A percentile compares a stretch with the other conserved stretches of the same genome.
These are phyloP conservation scores for Cryptococcus sp. DNA, from an alignment of 1,284 basidiomycete species.

Conservation along the genomic window DNA sequence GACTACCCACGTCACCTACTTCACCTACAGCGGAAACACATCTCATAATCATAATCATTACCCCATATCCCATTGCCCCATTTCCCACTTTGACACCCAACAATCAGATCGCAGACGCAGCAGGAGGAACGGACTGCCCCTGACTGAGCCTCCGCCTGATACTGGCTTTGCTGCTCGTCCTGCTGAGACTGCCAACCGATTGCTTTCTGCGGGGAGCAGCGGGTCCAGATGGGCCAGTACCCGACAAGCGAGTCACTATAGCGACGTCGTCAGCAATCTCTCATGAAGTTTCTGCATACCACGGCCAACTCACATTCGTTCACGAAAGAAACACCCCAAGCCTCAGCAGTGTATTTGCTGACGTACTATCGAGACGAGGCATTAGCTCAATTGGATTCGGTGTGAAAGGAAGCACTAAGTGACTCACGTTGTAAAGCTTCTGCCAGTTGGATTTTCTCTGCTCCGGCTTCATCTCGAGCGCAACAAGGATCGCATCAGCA, in stretches of 20 bases:
- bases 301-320: conserved; percentile 62
- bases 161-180: conserved; percentile 28
- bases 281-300: background rate
- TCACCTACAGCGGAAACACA: too few species aligned
- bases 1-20: too few species aligned
- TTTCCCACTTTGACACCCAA: too few species aligned
- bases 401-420: conserved; percentile 24
- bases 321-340: conserved; percentile 90
- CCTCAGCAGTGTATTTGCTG: conserved; percentile 87
- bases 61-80: too few species aligned
- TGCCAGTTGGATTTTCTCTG: conserved; percentile 85
- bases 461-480: conserved; percentile 82
- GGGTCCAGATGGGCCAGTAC: conserved; percentile 31
- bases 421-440: conserved; percentile 79
- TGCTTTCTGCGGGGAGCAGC: conserved; percentile 30
- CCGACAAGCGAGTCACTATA: conserved; percentile 33
- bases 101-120: too few species aligned
- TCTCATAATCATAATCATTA: too few species aligned
- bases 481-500: conserved; percentile 91
- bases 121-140: too few species aligned
- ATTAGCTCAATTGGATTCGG: background rate
- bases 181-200: conserved; percentile 21
- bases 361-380: conserved; percentile 61
- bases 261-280: background rate
- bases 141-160: conserved; percentile 12